Conservation (phyloP, 257 asterid genomes). For the Plectranthus barbatus region DNA sequence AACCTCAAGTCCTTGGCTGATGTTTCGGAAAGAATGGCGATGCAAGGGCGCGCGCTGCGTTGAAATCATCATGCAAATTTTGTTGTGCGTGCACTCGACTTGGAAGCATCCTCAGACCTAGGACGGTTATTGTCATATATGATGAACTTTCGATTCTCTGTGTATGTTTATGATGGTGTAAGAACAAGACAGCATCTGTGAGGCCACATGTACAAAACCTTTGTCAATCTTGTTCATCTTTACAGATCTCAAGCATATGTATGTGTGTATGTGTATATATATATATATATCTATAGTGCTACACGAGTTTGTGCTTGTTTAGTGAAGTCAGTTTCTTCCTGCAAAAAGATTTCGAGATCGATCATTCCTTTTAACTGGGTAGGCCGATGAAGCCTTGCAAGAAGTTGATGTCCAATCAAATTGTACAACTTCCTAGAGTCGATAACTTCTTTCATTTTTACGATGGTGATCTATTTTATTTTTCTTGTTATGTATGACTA, state of each 20-base stretch:
- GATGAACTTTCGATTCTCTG: not conserved
- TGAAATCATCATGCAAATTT: not conserved
- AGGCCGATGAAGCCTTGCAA: not conserved
- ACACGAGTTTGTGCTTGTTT: too few species aligned
- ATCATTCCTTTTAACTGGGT: too few species aligned
- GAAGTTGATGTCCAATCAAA: not conserved
- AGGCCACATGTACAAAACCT: slow-evolving; percentile 14
- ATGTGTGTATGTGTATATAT: not conserved
- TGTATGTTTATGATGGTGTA: slow-evolving; percentile 5
- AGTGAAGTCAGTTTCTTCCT: too few species aligned
- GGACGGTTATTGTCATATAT: not conserved
- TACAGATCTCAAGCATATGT: not conserved
- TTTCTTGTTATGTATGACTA: not conserved
- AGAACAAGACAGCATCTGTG: not conserved
- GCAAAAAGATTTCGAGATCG: too few species aligned
- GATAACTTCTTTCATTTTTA: not conserved
- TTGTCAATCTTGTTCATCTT: not conserved
- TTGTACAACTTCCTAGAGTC: not conserved
- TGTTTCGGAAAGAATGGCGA: slow-evolving; percentile 71
- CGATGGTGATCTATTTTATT: not conserved
- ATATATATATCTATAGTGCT: slow-evolving; percentile 4
- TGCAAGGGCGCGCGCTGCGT: slow-evolving; percentile 20
- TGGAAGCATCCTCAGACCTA: not conserved
- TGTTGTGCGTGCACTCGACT: not conserved
- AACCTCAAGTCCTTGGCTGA: slow-evolving; percentile 79